phyloP scores from a whole-genome alignment of 331 rosid genomes.

The Dryas integrifolia region DNA sequence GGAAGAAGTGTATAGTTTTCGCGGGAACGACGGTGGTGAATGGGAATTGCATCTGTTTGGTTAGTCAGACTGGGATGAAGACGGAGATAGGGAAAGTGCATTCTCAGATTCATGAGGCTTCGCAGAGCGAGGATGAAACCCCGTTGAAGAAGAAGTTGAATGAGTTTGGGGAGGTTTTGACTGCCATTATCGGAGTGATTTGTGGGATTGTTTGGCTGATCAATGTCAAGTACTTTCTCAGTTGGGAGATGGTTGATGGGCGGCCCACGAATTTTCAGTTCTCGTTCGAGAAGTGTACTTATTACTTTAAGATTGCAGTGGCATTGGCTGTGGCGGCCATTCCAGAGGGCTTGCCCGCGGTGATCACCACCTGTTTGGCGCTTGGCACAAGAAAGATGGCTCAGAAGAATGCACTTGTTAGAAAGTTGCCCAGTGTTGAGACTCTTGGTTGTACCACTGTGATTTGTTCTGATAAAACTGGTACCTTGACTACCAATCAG shows the following conservation, averaged over 20 bases:
- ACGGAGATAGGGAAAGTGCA: slow-evolving; percentile 43
- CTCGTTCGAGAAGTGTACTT: slow-evolving; percentile 41
- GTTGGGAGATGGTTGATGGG: slow-evolving; percentile 45
- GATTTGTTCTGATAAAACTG: slow-evolving; percentile 46
- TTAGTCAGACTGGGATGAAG: slow-evolving; percentile 34
- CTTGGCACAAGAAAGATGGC: slow-evolving; percentile 44
- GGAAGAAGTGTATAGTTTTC: slow-evolving; percentile 44
- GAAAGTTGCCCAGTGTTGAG: slow-evolving; percentile 46
- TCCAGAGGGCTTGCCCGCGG: slow-evolving; percentile 44
- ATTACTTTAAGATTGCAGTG: slow-evolving; percentile 45
- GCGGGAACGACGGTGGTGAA: slow-evolving; percentile 47
- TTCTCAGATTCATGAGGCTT: slow-evolving; percentile 37
- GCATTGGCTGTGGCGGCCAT: slow-evolving; percentile 47
- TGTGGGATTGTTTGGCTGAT: slow-evolving; percentile 44
- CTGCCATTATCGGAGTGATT: slow-evolving; percentile 35
- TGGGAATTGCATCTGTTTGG: slow-evolving; percentile 33
- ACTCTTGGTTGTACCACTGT: slow-evolving; percentile 44
- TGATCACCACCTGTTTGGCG: slow-evolving; percentile 42
- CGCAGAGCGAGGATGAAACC: slow-evolving; percentile 34
- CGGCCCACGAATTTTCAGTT: slow-evolving; percentile 36
- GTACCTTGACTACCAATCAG: slow-evolving; percentile 44
- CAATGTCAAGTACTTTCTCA: slow-evolving; percentile 40
- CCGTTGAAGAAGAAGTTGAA: slow-evolving; percentile 42
- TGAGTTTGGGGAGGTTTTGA: slow-evolving; percentile 41
- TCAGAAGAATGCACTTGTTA: slow-evolving; percentile 48